Percentiles rank a stretch among this genome's conserved stretches.
These are phyloP conservation scores for Gossypium herbaceum DNA, from an alignment of 345 rosid species.

Conservation along the genomic window DNA sequence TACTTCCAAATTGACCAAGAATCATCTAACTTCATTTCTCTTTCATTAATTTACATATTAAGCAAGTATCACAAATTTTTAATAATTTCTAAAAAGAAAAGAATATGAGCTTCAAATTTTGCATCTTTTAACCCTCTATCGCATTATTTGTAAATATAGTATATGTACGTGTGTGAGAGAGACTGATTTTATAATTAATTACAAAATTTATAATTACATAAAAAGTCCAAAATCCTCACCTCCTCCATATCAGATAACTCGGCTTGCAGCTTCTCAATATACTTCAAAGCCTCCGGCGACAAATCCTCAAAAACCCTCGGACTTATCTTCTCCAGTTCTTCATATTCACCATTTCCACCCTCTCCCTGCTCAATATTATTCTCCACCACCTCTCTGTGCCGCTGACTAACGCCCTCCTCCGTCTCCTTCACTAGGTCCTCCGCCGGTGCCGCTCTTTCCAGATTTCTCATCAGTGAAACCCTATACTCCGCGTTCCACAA, in stretches of 20 bases:
- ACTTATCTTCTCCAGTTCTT: constrained; percentile 46
- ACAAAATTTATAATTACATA: background rate
- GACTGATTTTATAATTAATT: background rate
- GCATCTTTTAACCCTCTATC: constrained; percentile 6
- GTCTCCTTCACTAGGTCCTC: constrained; percentile 26
- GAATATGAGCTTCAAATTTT: background rate
- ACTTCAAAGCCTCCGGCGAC: constrained; percentile 63
- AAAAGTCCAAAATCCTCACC: constrained; percentile 37
- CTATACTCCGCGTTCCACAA: constrained; percentile 95
- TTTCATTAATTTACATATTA: background rate
- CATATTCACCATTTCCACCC: constrained; percentile 22
- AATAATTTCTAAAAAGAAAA: background rate
- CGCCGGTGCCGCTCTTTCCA: constrained; percentile 37
- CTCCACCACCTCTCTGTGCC: constrained; percentile 25
- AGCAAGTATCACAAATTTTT: background rate
- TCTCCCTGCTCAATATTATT: constrained; percentile 29
- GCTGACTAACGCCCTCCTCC: constrained; percentile 12
- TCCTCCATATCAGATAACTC: constrained; percentile 49
- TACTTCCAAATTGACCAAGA: background rate
- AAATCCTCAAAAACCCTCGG: constrained; percentile 63
- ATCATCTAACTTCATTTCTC: background rate
- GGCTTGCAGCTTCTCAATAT: constrained; percentile 58
- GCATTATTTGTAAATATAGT: too few relatives aligned
- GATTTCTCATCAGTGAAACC: constrained; percentile 66
- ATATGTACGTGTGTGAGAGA: too few relatives aligned